A percentile compares a stretch with the other conserved stretches of the same genome.
These are phyloP conservation scores for Glycine soja DNA, from an alignment of 306 rosid species.

Conservation along the genomic window DNA sequence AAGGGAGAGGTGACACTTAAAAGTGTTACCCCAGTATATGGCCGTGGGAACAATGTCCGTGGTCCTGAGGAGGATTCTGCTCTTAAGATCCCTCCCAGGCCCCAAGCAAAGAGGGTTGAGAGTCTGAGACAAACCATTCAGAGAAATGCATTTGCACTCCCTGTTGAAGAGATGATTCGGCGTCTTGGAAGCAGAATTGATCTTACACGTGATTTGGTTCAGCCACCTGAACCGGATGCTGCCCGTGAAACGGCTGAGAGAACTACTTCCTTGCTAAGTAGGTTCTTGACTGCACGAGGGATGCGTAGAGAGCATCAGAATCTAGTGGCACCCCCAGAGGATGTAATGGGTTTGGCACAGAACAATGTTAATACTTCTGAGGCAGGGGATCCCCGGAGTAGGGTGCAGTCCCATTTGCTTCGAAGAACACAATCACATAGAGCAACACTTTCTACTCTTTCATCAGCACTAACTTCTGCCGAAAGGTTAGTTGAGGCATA, in stretches of 20 bases:
- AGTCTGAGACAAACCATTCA: conserved; percentile 87
- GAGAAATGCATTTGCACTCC: conserved; percentile 67
- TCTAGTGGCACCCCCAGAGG: conserved; percentile 54
- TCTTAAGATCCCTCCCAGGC: conserved; percentile 81
- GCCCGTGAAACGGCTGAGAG: conserved; percentile 66
- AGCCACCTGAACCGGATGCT: conserved; percentile 60
- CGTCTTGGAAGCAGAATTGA: conserved; percentile 86
- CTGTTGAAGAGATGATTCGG: conserved; percentile 89
- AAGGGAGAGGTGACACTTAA: conserved; percentile 88
- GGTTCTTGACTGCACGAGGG: conserved; percentile 83
- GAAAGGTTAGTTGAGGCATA: conserved; percentile 76
- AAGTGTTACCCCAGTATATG: conserved; percentile 87
- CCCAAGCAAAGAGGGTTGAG: conserved; percentile 87
- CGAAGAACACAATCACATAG: conserved; percentile 75
- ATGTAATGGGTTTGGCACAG: conserved; percentile 68
- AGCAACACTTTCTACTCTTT: conserved; percentile 59
- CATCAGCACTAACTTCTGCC: conserved; percentile 72
- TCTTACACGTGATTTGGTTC: conserved; percentile 63
- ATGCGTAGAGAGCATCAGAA: conserved; percentile 73
- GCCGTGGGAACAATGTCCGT: conserved; percentile 66
- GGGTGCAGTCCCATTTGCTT: conserved; percentile 59
- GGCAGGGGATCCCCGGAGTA: conserved; percentile 57
- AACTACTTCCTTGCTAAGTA: conserved; percentile 61
- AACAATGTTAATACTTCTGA: conserved; percentile 53
- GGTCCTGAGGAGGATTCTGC: conserved; percentile 71